phyloP scores from a whole-genome alignment of 345 rosid genomes.

The Sapria himalayana region DNA sequence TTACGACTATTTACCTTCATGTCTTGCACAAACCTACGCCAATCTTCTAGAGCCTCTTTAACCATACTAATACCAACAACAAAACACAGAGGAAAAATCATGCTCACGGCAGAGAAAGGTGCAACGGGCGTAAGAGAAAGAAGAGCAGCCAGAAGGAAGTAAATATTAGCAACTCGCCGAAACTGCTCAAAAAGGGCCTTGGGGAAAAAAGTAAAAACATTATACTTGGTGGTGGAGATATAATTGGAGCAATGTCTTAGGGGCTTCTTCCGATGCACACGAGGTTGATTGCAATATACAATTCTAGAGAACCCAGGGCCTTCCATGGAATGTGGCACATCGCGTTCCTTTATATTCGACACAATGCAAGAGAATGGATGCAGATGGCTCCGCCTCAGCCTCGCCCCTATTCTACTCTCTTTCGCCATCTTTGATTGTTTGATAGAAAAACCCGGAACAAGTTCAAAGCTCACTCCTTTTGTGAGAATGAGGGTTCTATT shows the following conservation, averaged over 20 bases:
- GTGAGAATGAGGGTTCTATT: too few relatives aligned
- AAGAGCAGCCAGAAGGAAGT: constrained; percentile 69
- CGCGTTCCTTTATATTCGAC: constrained; percentile 22
- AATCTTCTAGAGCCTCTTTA: constrained; percentile 88
- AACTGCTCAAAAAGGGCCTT: constrained; percentile 86
- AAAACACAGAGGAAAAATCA: constrained; percentile 74
- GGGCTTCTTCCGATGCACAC: constrained; percentile 49
- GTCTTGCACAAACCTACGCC: constrained; percentile 90
- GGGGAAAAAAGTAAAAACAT: constrained; percentile 51
- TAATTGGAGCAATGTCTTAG: constrained; percentile 56
- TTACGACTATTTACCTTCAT: constrained; percentile 61
- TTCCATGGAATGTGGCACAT: constrained; percentile 29
- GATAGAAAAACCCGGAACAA: too few relatives aligned
- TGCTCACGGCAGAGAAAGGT: constrained; percentile 70
- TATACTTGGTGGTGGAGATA: constrained; percentile 77
- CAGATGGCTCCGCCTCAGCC: constrained; percentile 51
- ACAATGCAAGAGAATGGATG: constrained; percentile 64
- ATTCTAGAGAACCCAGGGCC: constrained; percentile 56
- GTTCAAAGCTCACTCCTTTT: too few relatives aligned
- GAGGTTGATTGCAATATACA: constrained; percentile 70
- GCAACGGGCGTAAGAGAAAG: constrained; percentile 60
- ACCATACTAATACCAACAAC: constrained; percentile 90
- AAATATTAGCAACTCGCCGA: constrained; percentile 77
- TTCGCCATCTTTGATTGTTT: constrained; percentile 37
- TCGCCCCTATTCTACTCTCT: constrained; percentile 70